Evolutionary conservation across 768 basidiomycete genomes (phyloP), one percentile per base, ranked within the genome.

Genomic region (Mycena galericulata): DNA sequence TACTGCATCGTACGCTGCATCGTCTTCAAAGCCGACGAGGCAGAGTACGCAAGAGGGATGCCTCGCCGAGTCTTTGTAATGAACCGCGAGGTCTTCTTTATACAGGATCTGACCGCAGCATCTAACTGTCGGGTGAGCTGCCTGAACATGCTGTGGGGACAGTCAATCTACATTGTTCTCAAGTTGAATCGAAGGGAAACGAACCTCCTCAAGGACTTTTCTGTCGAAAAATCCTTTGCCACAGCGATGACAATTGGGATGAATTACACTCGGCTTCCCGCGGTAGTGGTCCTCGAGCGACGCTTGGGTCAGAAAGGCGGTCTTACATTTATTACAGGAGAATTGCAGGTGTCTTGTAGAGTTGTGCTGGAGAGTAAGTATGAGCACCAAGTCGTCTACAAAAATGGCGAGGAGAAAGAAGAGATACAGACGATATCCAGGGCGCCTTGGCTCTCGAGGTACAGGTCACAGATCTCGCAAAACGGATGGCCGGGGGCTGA

Each of bases 201-300:
- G 51, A 18, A 83, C 86, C 69, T 81, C 79, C 30, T 81, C 77
- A 30, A 80, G 62, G n/a, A 77, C 74, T 3, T 50, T 53, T 29
- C 68, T 57, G 65, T 86, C 81, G 36, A 76, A 74, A 56, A 84
- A 86, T 4, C 85, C 86, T 49, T 79, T 73, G 14, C 83, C 82
- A 67, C 86, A 87, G 26, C 79, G 77, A 14, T 72, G 56, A 69
- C 86, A 87, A 46, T 84, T 87, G 1, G 86, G 85, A 72, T 87
- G 86, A 6, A 76, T 73, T 30, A n/a, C 2, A 18, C 34, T 2
- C 1, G 78, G 67, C 12, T 83, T 82, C 9, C 84, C 85, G 30
- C 84, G 77, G 69, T 83, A 87, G 64, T 87, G 86, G 64, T 85
- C 84, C 17, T 84, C 80, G 24, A 86, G 72, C 3, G 82, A 80